Conservation (phyloP, 371 early-diverging fungal species). For the Apophysomyces trapeziformis region DNA sequence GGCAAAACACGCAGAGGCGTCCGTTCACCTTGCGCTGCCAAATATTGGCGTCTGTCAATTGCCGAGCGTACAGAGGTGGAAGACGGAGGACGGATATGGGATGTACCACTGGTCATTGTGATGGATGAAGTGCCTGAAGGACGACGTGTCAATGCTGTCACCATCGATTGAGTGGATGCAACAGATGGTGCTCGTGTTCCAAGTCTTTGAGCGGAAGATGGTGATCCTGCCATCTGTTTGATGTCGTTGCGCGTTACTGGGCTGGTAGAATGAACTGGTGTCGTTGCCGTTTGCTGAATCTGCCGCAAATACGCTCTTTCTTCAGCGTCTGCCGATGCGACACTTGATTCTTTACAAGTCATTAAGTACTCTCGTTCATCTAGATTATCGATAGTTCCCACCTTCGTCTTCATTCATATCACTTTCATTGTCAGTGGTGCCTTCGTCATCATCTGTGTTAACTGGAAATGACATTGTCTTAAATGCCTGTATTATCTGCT, state of each 20-base stretch:
- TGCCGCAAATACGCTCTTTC: slow-evolving; percentile 31
- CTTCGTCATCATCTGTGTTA: slow-evolving; percentile 26
- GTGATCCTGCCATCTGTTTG: slow-evolving; percentile 9
- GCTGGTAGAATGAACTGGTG: slow-evolving; percentile 11
- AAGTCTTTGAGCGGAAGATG: background rate
- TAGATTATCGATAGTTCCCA: background rate
- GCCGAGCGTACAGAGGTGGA: slow-evolving; percentile 6
- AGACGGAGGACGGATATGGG: slow-evolving; percentile 13
- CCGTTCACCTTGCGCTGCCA: background rate
- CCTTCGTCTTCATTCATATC: slow-evolving; percentile 12
- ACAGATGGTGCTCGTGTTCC: slow-evolving; percentile 24
- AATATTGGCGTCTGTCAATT: slow-evolving; percentile 1
- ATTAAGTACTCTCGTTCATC: background rate
- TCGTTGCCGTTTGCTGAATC: slow-evolving; percentile 17
- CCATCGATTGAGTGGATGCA: slow-evolving; percentile 35
- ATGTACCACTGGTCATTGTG: slow-evolving; percentile 10
- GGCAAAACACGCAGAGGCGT: slow-evolving; percentile 5
- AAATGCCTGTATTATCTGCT: slow-evolving; percentile 51
- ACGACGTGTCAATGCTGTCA: slow-evolving; percentile 29
- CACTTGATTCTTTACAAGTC: slow-evolving; percentile 14
- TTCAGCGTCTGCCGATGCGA: slow-evolving; percentile 31
- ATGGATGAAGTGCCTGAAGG: slow-evolving; percentile 19
- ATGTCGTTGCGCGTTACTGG: background rate
- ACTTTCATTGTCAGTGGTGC: slow-evolving; percentile 22
- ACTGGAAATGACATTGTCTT: slow-evolving; percentile 31